Conservation (phyloP, 495 filamentous ascomycete species). For the Lepraria neglecta region DNA sequence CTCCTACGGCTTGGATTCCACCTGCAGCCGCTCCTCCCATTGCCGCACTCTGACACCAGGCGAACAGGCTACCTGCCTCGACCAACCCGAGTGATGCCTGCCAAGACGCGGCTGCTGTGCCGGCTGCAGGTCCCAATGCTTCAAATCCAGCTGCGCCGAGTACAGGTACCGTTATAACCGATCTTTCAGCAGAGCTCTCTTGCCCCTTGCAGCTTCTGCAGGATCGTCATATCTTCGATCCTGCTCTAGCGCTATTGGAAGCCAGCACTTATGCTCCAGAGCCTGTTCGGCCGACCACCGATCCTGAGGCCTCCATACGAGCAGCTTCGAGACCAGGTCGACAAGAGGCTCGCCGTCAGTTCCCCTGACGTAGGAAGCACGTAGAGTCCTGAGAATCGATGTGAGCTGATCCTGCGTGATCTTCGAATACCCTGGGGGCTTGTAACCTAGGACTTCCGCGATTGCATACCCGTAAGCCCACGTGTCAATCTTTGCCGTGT, state of each 20-base stretch:
- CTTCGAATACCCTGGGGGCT: not conserved
- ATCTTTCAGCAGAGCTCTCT: constrained; percentile 1
- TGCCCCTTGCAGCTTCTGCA: not conserved
- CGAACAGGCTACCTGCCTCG: constrained; percentile 29
- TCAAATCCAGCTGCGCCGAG: constrained; percentile 19
- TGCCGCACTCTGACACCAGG: constrained; percentile 32
- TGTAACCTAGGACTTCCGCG: constrained; percentile 6
- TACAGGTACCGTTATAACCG: constrained; percentile 16
- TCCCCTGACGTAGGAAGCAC: constrained; percentile 1
- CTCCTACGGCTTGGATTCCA: constrained; percentile 22
- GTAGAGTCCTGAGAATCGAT: constrained; percentile 5
- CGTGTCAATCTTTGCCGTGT: constrained; percentile 17
- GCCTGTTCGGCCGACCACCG: constrained; percentile 11
- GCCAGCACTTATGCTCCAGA: constrained; percentile 6
- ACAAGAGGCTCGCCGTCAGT: constrained; percentile 8
- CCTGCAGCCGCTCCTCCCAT: constrained; percentile 29
- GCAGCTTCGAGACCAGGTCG: constrained; percentile 11
- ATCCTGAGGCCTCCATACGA: constrained; percentile 9
- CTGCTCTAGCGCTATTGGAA: constrained; percentile 1
- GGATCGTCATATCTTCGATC: constrained; percentile 5
- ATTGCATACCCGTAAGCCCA: constrained; percentile 15
- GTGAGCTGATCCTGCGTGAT: constrained; percentile 10
- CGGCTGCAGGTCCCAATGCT: constrained; percentile 20
- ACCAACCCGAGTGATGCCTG: constrained; percentile 27
- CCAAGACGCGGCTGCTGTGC: constrained; percentile 19